phyloP scores from a whole-genome alignment of 2,329 filamentous ascomycete genomes.

The Furcasterigmium furcatum region DNA sequence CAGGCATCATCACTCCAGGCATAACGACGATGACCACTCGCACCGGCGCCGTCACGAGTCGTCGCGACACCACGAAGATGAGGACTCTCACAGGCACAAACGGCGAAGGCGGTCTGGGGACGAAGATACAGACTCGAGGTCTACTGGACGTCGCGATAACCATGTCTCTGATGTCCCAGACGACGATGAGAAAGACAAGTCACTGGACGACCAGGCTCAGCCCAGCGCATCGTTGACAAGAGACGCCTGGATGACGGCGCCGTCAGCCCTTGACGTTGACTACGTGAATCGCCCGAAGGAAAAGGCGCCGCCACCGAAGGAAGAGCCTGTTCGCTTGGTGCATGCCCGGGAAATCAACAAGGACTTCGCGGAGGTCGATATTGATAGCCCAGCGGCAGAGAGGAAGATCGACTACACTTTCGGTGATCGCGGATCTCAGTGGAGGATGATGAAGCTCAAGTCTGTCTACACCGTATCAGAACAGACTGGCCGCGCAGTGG shows the following conservation, averaged over 20 bases:
- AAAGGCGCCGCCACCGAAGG: slow-evolving; percentile 45
- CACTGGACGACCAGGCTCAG: slow-evolving; percentile 15
- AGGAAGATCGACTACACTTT: slow-evolving; percentile 70
- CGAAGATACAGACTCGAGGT: slow-evolving; percentile 38
- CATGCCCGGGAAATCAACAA: slow-evolving; percentile 81
- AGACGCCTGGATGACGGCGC: slow-evolving; percentile 89
- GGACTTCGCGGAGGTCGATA: slow-evolving; percentile 54
- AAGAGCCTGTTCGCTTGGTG: slow-evolving; percentile 67
- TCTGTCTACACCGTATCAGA: slow-evolving; percentile 79
- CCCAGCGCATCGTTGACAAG: slow-evolving; percentile 31
- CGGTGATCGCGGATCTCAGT: slow-evolving; percentile 84
- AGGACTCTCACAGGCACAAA: slow-evolving; percentile 62
- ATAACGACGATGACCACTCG: slow-evolving; percentile 17
- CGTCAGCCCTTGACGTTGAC: slow-evolving; percentile 73
- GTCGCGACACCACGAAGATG: slow-evolving; percentile 35
- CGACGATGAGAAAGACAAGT: slow-evolving; percentile 42
- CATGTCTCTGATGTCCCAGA: slow-evolving; percentile 19
- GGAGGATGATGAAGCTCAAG: slow-evolving; percentile 95
- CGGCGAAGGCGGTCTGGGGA: slow-evolving; percentile 55
- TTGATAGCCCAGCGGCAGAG: slow-evolving; percentile 35
- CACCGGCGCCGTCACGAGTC: slow-evolving; percentile 16
- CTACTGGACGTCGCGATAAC: slow-evolving; percentile 8
- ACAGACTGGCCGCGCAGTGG: slow-evolving; percentile 67
- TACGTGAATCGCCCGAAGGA: slow-evolving; percentile 55
- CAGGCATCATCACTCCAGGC: slow-evolving; percentile 8